A percentile compares a stretch with the other conserved stretches of the same genome.
phyloP scores from a whole-genome alignment of 169 alveolate genomes.

The Cyclospora cayetanensis region DNA sequence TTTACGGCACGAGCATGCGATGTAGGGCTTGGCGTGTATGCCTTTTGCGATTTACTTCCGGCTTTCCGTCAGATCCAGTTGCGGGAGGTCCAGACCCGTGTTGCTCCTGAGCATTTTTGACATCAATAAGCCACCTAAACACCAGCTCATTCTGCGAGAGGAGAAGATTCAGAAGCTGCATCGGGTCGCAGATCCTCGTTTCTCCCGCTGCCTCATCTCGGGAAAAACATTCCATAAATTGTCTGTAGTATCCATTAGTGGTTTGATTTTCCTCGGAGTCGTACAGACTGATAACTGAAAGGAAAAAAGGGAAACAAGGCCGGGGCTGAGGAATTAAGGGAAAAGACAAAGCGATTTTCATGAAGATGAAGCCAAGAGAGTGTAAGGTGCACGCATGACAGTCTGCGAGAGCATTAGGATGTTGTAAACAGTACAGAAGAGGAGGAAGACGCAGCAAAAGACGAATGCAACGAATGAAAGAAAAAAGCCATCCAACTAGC shows the following conservation, averaged over 20 bases:
- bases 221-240: conserved; percentile 1
- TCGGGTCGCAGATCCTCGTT: conserved; percentile 1
- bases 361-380: too few species aligned
- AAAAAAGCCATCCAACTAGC: background rate
- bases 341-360: background rate
- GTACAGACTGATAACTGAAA: conserved; percentile 17
- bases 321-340: background rate
- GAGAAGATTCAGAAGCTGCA: conserved; percentile 44
- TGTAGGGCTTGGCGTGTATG: too few species aligned
- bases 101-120: background rate
- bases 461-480: background rate
- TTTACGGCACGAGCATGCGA: too few species aligned
- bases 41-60: background rate
- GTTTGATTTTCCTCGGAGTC: background rate
- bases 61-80: background rate
- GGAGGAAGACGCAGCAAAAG: background rate
- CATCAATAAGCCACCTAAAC: background rate
- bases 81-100: background rate
- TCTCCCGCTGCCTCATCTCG: conserved; percentile 32
- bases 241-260: conserved; percentile 33
- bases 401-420: background rate
- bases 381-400: background rate
- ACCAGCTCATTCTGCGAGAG: conserved; percentile 36
- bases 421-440: background rate
- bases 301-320: background rate